Conservation (phyloP, 768 basidiomycete species). For the Panellus pusillus region DNA sequence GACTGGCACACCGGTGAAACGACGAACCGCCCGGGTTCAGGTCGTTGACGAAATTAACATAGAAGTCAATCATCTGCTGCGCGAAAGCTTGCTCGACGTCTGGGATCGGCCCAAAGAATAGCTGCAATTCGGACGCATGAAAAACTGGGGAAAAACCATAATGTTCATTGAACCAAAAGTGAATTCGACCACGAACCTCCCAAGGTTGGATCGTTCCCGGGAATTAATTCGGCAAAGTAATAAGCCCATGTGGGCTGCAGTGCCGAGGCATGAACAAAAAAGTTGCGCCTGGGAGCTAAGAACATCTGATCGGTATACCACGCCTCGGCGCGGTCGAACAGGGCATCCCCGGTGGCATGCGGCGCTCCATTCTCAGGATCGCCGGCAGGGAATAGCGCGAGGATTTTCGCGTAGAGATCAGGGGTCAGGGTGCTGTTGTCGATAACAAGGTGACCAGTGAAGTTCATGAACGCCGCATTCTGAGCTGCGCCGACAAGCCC, state of each 20-base stretch:
- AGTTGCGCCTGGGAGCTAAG: constrained; percentile 48
- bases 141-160: constrained; percentile 33
- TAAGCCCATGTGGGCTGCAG: constrained; percentile 54
- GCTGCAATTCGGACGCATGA: constrained; percentile 48
- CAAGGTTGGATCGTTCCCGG: constrained; percentile 45
- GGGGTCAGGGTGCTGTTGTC: constrained; percentile 50
- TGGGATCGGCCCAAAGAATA: constrained; percentile 51
- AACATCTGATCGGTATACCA: constrained; percentile 65
- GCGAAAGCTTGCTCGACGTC: constrained; percentile 46
- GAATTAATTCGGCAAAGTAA: constrained; percentile 57
- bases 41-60: constrained; percentile 58
- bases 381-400: constrained; percentile 47
- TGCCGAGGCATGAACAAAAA: constrained; percentile 48
- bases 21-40: constrained; percentile 54
- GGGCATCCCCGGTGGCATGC: constrained; percentile 59
- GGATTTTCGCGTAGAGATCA: constrained; percentile 40
- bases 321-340: constrained; percentile 55
- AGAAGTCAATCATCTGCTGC: constrained; percentile 49
- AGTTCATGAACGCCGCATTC: constrained; percentile 44
- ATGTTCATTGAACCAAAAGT: background rate
- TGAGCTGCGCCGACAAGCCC: constrained; percentile 40
- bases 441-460: constrained; percentile 47
- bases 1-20: background rate
- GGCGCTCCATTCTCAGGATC: constrained; percentile 46
- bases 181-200: constrained; percentile 39